Conservation (phyloP, 345 rosid species). For the Ricinus communis region DNA sequence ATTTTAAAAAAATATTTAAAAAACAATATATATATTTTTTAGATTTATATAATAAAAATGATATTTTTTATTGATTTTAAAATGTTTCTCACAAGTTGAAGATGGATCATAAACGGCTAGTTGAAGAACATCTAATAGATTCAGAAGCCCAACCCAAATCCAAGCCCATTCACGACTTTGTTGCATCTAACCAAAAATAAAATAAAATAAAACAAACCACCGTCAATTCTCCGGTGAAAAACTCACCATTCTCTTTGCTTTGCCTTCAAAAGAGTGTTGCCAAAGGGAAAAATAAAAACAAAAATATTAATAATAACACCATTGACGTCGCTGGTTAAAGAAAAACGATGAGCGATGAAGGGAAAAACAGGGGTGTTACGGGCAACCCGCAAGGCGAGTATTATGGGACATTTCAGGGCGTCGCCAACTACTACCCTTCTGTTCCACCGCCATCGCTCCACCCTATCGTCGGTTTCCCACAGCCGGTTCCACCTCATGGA, state of each 20-base stretch:
- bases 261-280: too few species aligned
- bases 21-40: too few species aligned
- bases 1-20: too few species aligned
- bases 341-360: constrained; percentile 49
- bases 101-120: too few species aligned
- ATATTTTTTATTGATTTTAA: too few species aligned
- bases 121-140: too few species aligned
- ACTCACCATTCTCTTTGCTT: background rate
- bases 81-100: too few species aligned
- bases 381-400: constrained; percentile 34
- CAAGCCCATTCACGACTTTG: background rate
- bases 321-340: background rate
- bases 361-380: constrained; percentile 31
- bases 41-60: too few species aligned
- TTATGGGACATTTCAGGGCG: constrained; percentile 89
- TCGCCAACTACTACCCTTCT: constrained; percentile 61
- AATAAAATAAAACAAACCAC: too few species aligned
- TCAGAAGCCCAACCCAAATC: background rate
- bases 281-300: background rate
- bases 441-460: constrained; percentile 42
- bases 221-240: background rate
- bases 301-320: too few species aligned
- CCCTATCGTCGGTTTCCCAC: constrained; percentile 42
- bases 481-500: constrained; percentile 33
- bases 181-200: too few species aligned